These are phyloP conservation scores for Yarrowia porcina DNA, from an alignment of 805 yeast genomes.

Conservation along the genomic window DNA sequence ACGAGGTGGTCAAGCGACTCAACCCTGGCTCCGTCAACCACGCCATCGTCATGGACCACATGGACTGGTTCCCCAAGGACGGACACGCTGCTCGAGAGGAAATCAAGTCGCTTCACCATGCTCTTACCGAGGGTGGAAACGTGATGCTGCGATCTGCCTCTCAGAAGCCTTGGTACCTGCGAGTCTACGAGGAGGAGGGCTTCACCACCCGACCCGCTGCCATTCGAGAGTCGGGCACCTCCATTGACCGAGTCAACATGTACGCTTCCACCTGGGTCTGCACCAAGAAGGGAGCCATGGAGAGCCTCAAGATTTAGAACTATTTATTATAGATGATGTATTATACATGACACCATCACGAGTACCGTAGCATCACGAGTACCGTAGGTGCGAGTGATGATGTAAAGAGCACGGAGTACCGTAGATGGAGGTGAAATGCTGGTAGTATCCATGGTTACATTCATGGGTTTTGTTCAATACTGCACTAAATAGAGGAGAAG, in stretches of 20 bases:
- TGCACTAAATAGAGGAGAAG: too few relatives aligned
- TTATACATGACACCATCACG: background rate
- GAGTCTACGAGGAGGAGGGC: conserved; percentile 63
- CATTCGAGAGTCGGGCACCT: conserved; percentile 56
- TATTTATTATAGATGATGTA: conserved; percentile 25
- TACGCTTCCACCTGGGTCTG: conserved; percentile 88
- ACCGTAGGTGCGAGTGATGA: too few relatives aligned
- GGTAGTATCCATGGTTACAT: too few relatives aligned
- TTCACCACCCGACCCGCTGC: conserved; percentile 69
- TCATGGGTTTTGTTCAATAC: too few relatives aligned
- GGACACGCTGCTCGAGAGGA: conserved; percentile 57
- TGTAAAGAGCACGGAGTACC: too few relatives aligned
- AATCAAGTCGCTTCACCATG: conserved; percentile 58
- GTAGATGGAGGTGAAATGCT: too few relatives aligned
- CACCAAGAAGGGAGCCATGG: conserved; percentile 45
- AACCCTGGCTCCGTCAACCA: conserved; percentile 61
- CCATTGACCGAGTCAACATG: conserved; percentile 82
- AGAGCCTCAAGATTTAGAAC: conserved; percentile 25
- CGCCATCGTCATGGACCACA: conserved; percentile 84
- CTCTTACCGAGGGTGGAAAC: conserved; percentile 65
- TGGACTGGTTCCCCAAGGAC: conserved; percentile 82
- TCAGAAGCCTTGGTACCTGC: conserved; percentile 71
- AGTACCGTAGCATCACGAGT: too few relatives aligned
- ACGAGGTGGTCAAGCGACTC: conserved; percentile 68
- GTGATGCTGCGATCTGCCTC: conserved; percentile 77